Base-by-base conservation (phyloP, 179 eudicot species). In the Nepenthes alata region DNA sequence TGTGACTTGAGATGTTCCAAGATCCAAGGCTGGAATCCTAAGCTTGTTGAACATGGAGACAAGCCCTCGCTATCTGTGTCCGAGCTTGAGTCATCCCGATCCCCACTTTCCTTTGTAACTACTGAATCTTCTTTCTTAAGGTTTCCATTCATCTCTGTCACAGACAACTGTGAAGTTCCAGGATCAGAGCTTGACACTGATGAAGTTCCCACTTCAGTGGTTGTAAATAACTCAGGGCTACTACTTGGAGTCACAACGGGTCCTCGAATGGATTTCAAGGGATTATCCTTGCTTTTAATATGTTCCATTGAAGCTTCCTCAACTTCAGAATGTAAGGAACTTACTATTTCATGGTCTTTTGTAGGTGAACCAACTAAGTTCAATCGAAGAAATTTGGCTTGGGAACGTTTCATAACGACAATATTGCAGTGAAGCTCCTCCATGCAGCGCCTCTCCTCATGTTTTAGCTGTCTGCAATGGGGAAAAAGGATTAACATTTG, bases 341-440 rank as follows among this genome's bases (percentile, higher is more conserved):
- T 67, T 3, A 65, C 60, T 35, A 59, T 64, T 48, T 80, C 82
- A 58, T 68, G 70, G 72, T 82, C 87, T 58, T 66, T 85, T 57
- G 76, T 75, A 4, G 82, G 81, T 9, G 95, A 83, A 47, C 91
- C 88, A 47, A 83, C 82, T 56, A 94, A 71, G 63, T 90, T 90
- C 49, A 94, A 78, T 12, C 97, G 79, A 35, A 94, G 80, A 66
- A 94, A 87, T 70, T 94, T 94, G 0, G 97, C 81, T 25, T 85
- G 91, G 57, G 91, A 77, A 37, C 80, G 76, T 57, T 82, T 90
- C 86, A 90, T 87, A 39, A 64, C 74, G 48, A 85, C 99, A 61
- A 94, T 83, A 75, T 93, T 90, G 80, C 99, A 93, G 34, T 93
- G 91, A 12, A 93, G 79, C 67, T 93, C 95, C 38, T 87, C 95